phyloP scores from a whole-genome alignment of 441 rosid species.

The Codiaeum variegatum region DNA sequence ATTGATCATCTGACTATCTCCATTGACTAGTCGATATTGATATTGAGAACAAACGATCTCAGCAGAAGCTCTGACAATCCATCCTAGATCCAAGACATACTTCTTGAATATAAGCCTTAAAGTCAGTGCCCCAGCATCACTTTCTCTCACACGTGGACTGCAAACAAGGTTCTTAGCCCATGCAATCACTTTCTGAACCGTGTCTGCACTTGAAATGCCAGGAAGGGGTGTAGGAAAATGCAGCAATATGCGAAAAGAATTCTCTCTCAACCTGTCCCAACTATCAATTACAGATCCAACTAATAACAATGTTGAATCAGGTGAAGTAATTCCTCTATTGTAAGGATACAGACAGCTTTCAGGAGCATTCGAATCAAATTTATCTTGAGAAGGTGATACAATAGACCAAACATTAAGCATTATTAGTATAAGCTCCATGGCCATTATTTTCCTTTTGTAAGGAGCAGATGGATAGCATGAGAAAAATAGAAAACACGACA shows the following conservation, averaged over 20 bases:
- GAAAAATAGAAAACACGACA: slow-evolving; percentile 74
- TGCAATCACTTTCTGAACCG: slow-evolving; percentile 57
- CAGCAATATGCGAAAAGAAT: slow-evolving; percentile 81
- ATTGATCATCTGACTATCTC: slow-evolving; percentile 28
- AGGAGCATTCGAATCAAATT: slow-evolving; percentile 27
- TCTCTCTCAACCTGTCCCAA: slow-evolving; percentile 94
- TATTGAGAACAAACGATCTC: slow-evolving; percentile 45
- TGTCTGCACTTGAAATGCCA: slow-evolving; percentile 67
- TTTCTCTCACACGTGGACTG: slow-evolving; percentile 98
- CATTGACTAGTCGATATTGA: slow-evolving; percentile 34
- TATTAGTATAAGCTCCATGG: slow-evolving; percentile 80
- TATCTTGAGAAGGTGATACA: slow-evolving; percentile 41
- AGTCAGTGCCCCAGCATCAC: slow-evolving; percentile 93
- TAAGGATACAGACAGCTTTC: slow-evolving; percentile 64
- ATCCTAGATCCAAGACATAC: slow-evolving; percentile 84
- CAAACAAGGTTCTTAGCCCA: slow-evolving; percentile 92
- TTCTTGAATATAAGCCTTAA: slow-evolving; percentile 82
- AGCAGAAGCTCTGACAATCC: slow-evolving; percentile 62
- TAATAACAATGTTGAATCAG: slow-evolving; percentile 68
- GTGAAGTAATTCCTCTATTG: slow-evolving; percentile 58
- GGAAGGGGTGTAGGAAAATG: slow-evolving; percentile 93
- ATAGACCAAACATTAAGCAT: slow-evolving; percentile 89
- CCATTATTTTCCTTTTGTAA: slow-evolving; percentile 92
- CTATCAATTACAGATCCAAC: slow-evolving; percentile 94
- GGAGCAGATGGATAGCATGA: slow-evolving; percentile 99